Conservation (phyloP, 164 flowering plant species). For the Annona cherimola region DNA sequence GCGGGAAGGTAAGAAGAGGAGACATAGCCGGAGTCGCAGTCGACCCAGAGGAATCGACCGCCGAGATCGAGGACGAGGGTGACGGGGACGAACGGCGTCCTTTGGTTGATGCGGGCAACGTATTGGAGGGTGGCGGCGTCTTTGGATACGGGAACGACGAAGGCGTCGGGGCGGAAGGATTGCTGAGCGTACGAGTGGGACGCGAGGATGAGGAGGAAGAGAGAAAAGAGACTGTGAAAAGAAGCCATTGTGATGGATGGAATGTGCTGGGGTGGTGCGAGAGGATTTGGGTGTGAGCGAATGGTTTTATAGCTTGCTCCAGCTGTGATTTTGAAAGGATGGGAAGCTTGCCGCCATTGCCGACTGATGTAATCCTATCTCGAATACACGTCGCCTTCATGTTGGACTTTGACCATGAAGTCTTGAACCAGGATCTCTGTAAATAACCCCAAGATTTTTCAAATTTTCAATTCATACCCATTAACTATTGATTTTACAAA, state of each 20-base stretch:
- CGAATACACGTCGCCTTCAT: too few species aligned
- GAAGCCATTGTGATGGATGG: neutral
- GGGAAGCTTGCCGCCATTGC: too few species aligned
- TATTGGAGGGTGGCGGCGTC: conserved; percentile 28
- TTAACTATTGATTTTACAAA: too few species aligned
- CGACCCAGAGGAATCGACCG: conserved; percentile 26
- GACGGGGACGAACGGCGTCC: conserved; percentile 22
- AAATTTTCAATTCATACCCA: too few species aligned
- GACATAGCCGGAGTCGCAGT: conserved; percentile 16
- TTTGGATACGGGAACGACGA: conserved; percentile 27
- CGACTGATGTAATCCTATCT: too few species aligned
- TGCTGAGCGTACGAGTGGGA: conserved; percentile 6
- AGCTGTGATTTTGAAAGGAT: too few species aligned
- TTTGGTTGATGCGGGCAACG: conserved; percentile 15
- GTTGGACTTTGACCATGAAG: too few species aligned
- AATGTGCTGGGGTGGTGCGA: neutral
- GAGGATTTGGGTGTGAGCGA: neutral
- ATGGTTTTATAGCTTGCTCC: neutral
- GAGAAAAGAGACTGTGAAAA: neutral
- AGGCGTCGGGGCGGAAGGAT: conserved; percentile 17
- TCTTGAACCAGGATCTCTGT: too few species aligned
- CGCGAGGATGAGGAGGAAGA: neutral
- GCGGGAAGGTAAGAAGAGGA: conserved; percentile 20
- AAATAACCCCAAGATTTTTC: too few species aligned
- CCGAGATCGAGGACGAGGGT: conserved; percentile 24